Conservation (phyloP, 2,329 filamentous ascomycete species). For the Tricladium varicosporioides region DNA sequence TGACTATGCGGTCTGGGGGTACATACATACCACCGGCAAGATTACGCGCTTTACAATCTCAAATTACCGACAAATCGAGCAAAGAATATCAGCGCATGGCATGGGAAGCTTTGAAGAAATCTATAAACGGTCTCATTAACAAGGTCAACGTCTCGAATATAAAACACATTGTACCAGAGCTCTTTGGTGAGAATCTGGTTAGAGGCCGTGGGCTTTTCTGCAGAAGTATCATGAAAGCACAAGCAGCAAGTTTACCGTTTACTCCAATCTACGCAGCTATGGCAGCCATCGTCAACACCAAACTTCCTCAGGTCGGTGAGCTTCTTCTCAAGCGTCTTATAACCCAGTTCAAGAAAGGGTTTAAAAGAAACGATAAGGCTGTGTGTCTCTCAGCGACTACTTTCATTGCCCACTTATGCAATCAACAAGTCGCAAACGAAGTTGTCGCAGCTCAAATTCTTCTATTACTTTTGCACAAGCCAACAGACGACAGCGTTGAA, state of each 20-base stretch:
- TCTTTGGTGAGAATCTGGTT: constrained; percentile 92
- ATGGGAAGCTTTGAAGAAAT: constrained; percentile 98
- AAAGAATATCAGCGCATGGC: constrained; percentile 99
- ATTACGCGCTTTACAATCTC: constrained; percentile 86
- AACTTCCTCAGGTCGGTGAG: constrained; percentile 91
- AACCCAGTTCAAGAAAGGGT: constrained; percentile 91
- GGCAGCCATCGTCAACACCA: constrained; percentile 96
- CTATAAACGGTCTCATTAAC: constrained; percentile 97
- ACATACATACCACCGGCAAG: constrained; percentile 94
- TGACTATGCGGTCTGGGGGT: constrained; percentile 90
- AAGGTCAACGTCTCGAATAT: constrained; percentile 99
- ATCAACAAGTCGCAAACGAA: constrained; percentile 93
- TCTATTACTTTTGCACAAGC: constrained; percentile 87
- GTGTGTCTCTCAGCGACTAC: constrained; percentile 91
- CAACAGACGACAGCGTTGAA: constrained; percentile 95
- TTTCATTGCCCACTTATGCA: constrained; percentile 92
- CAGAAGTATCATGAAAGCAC: constrained; percentile 96
- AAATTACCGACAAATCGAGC: constrained; percentile 93
- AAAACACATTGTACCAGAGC: constrained; percentile 92
- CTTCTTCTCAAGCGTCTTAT: constrained; percentile 81
- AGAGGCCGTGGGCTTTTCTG: constrained; percentile 91
- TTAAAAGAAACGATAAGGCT: constrained; percentile 94
- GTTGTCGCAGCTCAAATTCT: constrained; percentile 91
- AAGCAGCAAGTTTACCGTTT: constrained; percentile 92
- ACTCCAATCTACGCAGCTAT: constrained; percentile 96